A percentile compares a stretch with the other conserved stretches of the same genome.
Evolutionary conservation across 2,329 filamentous ascomycete genomes (phyloP).

Genomic region (Pseudogymnoascus sp.): DNA sequence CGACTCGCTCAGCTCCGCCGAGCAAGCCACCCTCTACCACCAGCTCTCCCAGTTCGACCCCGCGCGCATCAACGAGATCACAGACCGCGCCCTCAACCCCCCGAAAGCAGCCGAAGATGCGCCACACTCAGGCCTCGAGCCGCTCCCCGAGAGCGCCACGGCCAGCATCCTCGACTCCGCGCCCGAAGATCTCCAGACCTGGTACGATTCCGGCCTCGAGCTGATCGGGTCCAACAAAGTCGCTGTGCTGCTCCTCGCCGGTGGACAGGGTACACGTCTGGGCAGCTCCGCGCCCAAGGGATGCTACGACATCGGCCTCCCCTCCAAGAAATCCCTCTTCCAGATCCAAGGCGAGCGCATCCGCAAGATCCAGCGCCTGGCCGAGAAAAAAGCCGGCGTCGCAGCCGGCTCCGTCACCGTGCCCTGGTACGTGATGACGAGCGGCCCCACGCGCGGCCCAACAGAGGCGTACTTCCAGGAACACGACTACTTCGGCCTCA

Average conservation of each 20-base stretch:
- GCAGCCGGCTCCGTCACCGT: conserved; percentile 54
- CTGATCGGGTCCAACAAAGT: conserved; percentile 61
- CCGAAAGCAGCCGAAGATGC: conserved; percentile 43
- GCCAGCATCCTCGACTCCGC: conserved; percentile 90
- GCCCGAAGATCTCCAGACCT: conserved; percentile 65
- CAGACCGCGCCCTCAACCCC: conserved; percentile 72
- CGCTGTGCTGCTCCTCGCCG: conserved; percentile 90
- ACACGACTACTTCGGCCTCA: conserved; percentile 83
- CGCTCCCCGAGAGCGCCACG: conserved; percentile 75
- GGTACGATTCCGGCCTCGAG: conserved; percentile 66
- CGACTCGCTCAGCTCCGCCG: conserved; percentile 62
- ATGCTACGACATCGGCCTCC: conserved; percentile 92
- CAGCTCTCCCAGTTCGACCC: conserved; percentile 81
- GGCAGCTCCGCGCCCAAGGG: conserved; percentile 95
- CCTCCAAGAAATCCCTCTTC: conserved; percentile 89
- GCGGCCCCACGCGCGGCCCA: conserved; percentile 80
- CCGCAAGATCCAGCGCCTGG: conserved; percentile 72
- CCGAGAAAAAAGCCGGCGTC: conserved; percentile 56
- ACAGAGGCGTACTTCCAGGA: conserved; percentile 92
- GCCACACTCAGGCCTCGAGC: conserved; percentile 53
- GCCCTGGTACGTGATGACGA: conserved; percentile 99
- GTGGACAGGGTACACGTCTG: conserved; percentile 88
- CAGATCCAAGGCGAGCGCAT: conserved; percentile 97
- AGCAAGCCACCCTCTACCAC: conserved; percentile 71
- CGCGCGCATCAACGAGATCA: conserved; percentile 77